Evolutionary conservation across 2,329 filamentous ascomycete species (phyloP), one percentile per base, ranked within the genome.

Genomic region (Paramyrothecium roridum): DNA sequence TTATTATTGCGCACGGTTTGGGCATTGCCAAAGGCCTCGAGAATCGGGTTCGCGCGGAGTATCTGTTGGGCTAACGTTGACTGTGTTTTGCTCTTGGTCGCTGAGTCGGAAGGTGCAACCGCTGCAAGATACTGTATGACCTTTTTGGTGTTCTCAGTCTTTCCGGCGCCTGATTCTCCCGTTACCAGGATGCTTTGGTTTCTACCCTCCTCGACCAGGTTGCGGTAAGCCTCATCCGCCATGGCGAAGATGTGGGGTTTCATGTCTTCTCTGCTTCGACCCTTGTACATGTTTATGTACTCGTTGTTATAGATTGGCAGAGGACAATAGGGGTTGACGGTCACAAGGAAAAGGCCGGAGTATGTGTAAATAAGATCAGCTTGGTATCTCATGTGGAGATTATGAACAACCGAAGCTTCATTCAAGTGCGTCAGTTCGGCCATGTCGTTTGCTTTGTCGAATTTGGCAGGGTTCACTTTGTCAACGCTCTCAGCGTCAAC

Each of bases 391-490:
- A 91, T 93, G 63, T 96, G 89, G 55, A 99, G 82, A 69, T 99
- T 99, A 76, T 99, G 93, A 52, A 99, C 93, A 52, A 99, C 95
- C 0, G 95, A 98, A 21, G 93, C 90, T 76, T 99, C 95, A 74
- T 99, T 99, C 60, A 99, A 79, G 73, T 99, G 95, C 7, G 95
- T 99, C 67, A 99, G 82, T 72, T 99, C 95, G 22, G 96, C 95
- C 95, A 99, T 99, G 73, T 99, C 96, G 76, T 96, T 92, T 61
- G 93, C 93, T 75, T 97, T 99, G 82, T 99, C 95, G 76, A 99
- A 99, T 72, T 99, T 99, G 67, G 93, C 93, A 49, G 95, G 95
- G 74, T 99, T 99, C 78, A 99, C 96, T 75, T 97, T 98, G 80
- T 99, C 96, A 63, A 97, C 92, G 65, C 86, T 89, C 65, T 98